Conservation (phyloP, 1,139 yeast species). For the Scheffersomyces segobiensis region DNA sequence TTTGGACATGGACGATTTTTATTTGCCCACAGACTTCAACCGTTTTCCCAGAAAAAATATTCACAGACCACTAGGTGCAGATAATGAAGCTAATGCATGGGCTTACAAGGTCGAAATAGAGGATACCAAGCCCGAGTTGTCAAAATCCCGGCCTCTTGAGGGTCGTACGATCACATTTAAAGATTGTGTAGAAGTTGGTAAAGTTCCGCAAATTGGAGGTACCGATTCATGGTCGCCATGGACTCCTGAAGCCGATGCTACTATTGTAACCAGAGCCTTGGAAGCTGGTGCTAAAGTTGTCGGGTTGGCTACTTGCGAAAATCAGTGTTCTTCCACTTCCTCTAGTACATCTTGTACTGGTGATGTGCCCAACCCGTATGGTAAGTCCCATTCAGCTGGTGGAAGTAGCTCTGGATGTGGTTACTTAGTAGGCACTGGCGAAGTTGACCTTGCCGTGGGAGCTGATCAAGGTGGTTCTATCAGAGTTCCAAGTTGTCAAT, state of each 20-base stretch:
- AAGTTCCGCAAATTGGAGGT: conserved; percentile 34
- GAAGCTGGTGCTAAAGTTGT: conserved; percentile 33
- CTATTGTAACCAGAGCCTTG: conserved; percentile 30
- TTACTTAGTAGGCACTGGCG: conserved; percentile 12
- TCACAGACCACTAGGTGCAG: conserved; percentile 18
- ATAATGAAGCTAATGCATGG: conserved; percentile 33
- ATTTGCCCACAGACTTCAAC: conserved; percentile 17
- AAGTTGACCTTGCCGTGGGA: conserved; percentile 13
- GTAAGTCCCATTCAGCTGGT: conserved; percentile 14
- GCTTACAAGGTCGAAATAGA: conserved; percentile 34
- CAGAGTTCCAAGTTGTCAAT: conserved; percentile 15
- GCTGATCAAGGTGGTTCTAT: conserved; percentile 18
- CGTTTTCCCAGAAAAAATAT: conserved; percentile 30
- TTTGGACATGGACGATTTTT: conserved; percentile 26
- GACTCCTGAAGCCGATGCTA: conserved; percentile 29
- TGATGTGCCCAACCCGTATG: conserved; percentile 9
- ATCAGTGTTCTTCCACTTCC: conserved; percentile 34
- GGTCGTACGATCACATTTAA: conserved; percentile 32
- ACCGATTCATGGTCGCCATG: conserved; percentile 30
- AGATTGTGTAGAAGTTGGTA: conserved; percentile 33
- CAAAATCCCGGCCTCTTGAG: conserved; percentile 17
- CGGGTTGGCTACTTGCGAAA: conserved; percentile 37
- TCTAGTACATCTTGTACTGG: conserved; percentile 32
- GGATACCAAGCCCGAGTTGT: conserved; percentile 21
- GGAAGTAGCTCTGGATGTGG: conserved; percentile 16